phyloP scores from a whole-genome alignment of 2,329 filamentous ascomycete species.

The Phialocephala sp. region DNA sequence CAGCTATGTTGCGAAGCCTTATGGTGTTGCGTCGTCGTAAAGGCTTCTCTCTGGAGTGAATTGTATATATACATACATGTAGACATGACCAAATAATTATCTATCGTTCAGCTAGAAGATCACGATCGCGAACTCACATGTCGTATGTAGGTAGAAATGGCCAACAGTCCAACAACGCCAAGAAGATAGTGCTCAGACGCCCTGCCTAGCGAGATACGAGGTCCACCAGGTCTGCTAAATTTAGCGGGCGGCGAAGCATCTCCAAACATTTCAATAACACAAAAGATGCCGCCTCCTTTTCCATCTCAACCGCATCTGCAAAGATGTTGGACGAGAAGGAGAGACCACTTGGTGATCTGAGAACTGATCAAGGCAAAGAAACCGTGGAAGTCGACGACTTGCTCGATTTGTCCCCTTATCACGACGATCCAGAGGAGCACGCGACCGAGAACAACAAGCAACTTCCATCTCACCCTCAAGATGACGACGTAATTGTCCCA shows the following conservation, averaged over 20 bases:
- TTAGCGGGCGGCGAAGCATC: not conserved
- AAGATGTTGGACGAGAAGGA: not conserved
- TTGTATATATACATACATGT: not conserved
- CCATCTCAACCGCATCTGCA: not conserved
- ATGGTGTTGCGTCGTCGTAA: constrained; percentile 15
- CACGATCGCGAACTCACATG: too few species aligned
- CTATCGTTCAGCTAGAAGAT: too few species aligned
- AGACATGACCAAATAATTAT: constrained; percentile 31
- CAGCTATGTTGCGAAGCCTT: constrained; percentile 31
- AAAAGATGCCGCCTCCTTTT: not conserved
- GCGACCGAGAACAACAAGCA: not conserved
- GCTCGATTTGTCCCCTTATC: not conserved
- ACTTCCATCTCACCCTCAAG: not conserved
- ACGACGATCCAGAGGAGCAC: not conserved
- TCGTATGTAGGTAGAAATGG: too few species aligned
- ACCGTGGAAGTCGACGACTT: not conserved
- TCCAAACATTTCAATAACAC: not conserved
- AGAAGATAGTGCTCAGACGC: not conserved
- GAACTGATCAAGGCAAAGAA: not conserved
- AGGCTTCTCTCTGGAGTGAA: not conserved
- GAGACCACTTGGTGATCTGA: not conserved
- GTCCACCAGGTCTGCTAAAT: not conserved
- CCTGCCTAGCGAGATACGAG: not conserved
- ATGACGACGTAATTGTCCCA: not conserved
- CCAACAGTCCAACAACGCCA: too few species aligned